phyloP scores from a whole-genome alignment of 2,329 filamentous ascomycete species.

The Penicillium frequentans region DNA sequence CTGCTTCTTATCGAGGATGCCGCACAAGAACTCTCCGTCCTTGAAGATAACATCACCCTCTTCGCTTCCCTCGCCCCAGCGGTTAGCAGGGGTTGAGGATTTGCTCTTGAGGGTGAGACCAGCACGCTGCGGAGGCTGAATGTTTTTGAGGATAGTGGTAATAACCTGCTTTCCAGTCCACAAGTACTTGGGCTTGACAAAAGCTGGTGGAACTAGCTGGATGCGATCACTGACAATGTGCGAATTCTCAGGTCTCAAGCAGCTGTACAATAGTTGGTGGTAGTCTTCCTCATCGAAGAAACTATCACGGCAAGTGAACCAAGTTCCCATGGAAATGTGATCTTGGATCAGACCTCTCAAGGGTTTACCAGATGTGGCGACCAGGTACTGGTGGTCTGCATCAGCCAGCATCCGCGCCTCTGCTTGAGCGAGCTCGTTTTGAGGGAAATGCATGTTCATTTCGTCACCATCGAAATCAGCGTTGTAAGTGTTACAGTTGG shows the following conservation, averaged over 20 bases:
- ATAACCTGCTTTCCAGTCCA: conserved; percentile 99
- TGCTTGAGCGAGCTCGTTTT: conserved; percentile 90
- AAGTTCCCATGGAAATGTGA: conserved; percentile 92
- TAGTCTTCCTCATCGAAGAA: conserved; percentile 89
- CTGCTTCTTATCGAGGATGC: conserved; percentile 94
- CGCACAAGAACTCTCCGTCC: conserved; percentile 82
- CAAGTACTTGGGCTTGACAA: conserved; percentile 74
- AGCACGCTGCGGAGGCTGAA: conserved; percentile 73
- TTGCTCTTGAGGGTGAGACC: conserved; percentile 78
- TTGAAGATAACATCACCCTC: conserved; percentile 81
- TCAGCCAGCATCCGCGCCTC: conserved; percentile 93
- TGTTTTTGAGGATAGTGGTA: conserved; percentile 89
- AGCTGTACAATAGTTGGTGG: conserved; percentile 89
- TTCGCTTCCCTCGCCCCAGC: conserved; percentile 72
- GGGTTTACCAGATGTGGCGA: conserved; percentile 88
- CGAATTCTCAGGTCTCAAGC: conserved; percentile 83
- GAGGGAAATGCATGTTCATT: conserved; percentile 99
- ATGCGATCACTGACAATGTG: conserved; percentile 83
- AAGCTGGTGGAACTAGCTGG: conserved; percentile 74
- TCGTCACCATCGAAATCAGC: conserved; percentile 99
- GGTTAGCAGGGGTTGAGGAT: conserved; percentile 72
- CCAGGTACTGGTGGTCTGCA: conserved; percentile 96
- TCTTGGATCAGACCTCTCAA: conserved; percentile 96
- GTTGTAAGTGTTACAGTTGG: conserved; percentile 99
- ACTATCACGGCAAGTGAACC: conserved; percentile 85